Percentiles rank a stretch among this genome's conserved stretches.
Evolutionary conservation across 2,329 filamentous ascomycete species (phyloP).

Genomic region (Aspergillus sp.): DNA sequence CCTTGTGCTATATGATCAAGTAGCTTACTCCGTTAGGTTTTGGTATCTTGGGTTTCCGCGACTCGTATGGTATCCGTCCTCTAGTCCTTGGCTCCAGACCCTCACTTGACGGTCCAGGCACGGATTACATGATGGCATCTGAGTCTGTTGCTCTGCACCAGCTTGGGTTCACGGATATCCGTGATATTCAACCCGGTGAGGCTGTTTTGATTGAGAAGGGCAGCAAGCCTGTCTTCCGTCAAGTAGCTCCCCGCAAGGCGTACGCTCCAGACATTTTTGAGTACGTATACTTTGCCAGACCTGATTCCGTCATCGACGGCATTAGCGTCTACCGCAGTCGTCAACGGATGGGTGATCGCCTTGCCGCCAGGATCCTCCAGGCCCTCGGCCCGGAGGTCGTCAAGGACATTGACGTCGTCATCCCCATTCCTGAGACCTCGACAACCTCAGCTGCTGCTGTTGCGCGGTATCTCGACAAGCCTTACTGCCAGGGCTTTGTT

Average conservation of each 20-base stretch:
- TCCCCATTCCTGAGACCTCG: constrained; percentile 80
- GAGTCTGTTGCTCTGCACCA: constrained; percentile 82
- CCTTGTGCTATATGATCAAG: not conserved
- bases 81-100: constrained; percentile 74
- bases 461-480: constrained; percentile 72
- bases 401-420: constrained; percentile 74
- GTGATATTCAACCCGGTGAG: constrained; percentile 78
- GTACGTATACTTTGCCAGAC: constrained; percentile 82
- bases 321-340: constrained; percentile 83
- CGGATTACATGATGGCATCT: constrained; percentile 88
- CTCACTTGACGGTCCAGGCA: constrained; percentile 64
- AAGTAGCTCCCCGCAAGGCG: constrained; percentile 65
- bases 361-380: constrained; percentile 70
- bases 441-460: constrained; percentile 78
- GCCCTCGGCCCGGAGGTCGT: constrained; percentile 69
- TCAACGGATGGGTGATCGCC: constrained; percentile 80
- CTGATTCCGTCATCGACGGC: constrained; percentile 80
- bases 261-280: constrained; percentile 89
- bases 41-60: constrained; percentile 76
- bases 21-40: constrained; percentile 53
- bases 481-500: constrained; percentile 78
- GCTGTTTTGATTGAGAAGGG: constrained; percentile 85
- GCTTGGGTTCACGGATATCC: constrained; percentile 74
- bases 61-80: constrained; percentile 79
- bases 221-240: constrained; percentile 68